phyloP scores from a whole-genome alignment of 129 eudicot genomes.

The Smallanthus sonchifolius region DNA sequence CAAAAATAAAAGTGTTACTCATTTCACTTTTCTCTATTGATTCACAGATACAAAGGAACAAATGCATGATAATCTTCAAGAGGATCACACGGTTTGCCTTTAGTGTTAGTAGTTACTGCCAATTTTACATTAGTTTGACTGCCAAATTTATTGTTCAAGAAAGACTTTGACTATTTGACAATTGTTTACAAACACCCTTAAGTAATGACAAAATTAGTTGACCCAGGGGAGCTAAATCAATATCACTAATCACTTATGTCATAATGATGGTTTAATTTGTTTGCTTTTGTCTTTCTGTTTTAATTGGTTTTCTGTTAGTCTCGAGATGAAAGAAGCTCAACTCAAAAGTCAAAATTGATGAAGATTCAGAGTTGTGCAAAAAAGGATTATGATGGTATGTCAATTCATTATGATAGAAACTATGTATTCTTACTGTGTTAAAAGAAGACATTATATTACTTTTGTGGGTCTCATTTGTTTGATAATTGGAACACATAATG shows the following conservation, averaged over 20 bases:
- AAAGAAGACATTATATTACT: not conserved
- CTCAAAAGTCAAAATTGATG: slow-evolving; percentile 39
- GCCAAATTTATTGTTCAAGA: not conserved
- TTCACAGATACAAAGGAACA: slow-evolving; percentile 55
- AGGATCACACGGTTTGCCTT: slow-evolving; percentile 52
- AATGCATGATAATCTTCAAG: slow-evolving; percentile 45
- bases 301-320: not conserved
- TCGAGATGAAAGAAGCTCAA: slow-evolving; percentile 47
- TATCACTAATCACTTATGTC: not conserved
- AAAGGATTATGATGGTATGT: slow-evolving; percentile 64
- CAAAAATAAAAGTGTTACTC: slow-evolving; percentile 1
- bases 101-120: slow-evolving; percentile 8
- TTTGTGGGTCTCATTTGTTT: not conserved
- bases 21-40: slow-evolving; percentile 12
- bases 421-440: not conserved
- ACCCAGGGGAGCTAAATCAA: not conserved
- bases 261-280: not conserved
- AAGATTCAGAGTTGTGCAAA: slow-evolving; percentile 64
- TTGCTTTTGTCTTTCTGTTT: not conserved
- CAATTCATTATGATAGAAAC: not conserved
- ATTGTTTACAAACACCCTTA: not conserved
- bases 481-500: no score
- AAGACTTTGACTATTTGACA: not conserved
- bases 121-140: not conserved
- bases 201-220: not conserved